Base-by-base conservation (phyloP, 495 filamentous ascomycete genomes). In the Talaromyces nanjingensis region DNA sequence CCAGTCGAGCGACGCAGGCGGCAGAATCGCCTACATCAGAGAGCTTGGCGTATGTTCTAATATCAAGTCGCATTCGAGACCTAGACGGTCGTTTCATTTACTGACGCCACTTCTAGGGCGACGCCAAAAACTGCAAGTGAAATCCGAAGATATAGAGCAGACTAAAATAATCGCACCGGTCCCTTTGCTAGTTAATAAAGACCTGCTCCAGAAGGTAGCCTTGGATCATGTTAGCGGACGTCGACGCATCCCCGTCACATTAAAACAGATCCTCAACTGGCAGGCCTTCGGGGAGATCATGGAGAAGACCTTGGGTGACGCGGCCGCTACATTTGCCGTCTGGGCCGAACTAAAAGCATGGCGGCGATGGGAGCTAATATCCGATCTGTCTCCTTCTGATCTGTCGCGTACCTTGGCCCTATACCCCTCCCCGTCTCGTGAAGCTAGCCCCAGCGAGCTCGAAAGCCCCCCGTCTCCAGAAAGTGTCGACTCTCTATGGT, bases 21-120 rank as follows among this genome's bases (percentile, higher is more conserved):
- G 33, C 79, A 81, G 66, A 81, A 81, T 65, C 70, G 79, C 12
- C 56, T 79, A 18, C 78, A 80, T 61, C 77, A 81, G 65, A 66
- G 77, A 56, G 77, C 77, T 20, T 73, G 69, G 58, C 69, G 78
- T 79, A 55, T 64, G 73, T 64, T 59, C 55, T 47, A 11, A 8
- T 25, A 14, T 25, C 22, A 39, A 11, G 14, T 25, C 4, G 18
- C 22, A 3, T 60, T 18, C 24, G 22, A 22, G 20, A 6, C 16
- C 18, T 22, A 20, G 6, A 20, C n/a, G 8, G 14, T 18, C 29
- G 16, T 39, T 33, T 12, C 2, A 27, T 11, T 42, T 45, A 47
- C 59, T 60, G 33, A 60, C 22, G 8, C 33, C 24, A 12, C 12
- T 12, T 60, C 9, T 29, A 60, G 59, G 59, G 6, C 59, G 59